A percentile compares a stretch with the other conserved stretches of the same genome.
Evolutionary conservation across 2,329 filamentous ascomycete species (phyloP).

Genomic region (Fusarium circinatum): DNA sequence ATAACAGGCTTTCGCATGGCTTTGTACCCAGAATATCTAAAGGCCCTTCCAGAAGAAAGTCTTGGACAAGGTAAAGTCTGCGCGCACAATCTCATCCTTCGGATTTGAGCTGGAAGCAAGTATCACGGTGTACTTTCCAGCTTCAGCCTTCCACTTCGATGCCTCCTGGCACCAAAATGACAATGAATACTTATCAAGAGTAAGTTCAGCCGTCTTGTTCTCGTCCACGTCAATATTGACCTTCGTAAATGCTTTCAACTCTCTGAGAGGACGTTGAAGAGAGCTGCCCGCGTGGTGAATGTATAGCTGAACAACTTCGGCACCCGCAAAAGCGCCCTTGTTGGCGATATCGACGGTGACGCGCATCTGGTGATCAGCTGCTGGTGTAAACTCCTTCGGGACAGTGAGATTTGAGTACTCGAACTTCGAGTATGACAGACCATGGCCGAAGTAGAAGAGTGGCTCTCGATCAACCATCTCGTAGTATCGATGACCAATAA

Average conservation of each 20-base stretch:
- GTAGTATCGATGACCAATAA: slow-evolving; percentile 78
- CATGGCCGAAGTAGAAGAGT: slow-evolving; percentile 76
- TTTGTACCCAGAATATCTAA: neutral
- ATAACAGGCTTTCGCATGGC: accelerated
- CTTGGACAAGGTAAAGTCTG: slow-evolving; percentile 2
- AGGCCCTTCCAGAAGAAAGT: slow-evolving; percentile 30
- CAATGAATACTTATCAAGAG: slow-evolving; percentile 31
- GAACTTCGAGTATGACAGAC: slow-evolving; percentile 76
- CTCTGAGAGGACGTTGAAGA: slow-evolving; percentile 22
- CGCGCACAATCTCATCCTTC: slow-evolving; percentile 15
- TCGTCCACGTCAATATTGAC: neutral
- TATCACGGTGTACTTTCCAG: slow-evolving; percentile 29
- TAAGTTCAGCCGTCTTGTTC: neutral
- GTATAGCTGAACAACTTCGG: slow-evolving; percentile 34
- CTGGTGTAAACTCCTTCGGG: neutral
- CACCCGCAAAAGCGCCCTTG: slow-evolving; percentile 5
- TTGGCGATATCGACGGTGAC: slow-evolving; percentile 27
- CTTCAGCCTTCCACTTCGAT: slow-evolving; percentile 33
- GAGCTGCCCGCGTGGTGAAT: slow-evolving; percentile 23
- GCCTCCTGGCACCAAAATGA: slow-evolving; percentile 33
- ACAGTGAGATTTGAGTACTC: slow-evolving; percentile 53
- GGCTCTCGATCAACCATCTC: slow-evolving; percentile 59
- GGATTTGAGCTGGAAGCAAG: slow-evolving; percentile 35
- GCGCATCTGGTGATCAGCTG: slow-evolving; percentile 8
- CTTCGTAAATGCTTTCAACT: slow-evolving; percentile 30